phyloP scores from a whole-genome alignment of 305 asterid genomes.

The Fraxinus floribunda region DNA sequence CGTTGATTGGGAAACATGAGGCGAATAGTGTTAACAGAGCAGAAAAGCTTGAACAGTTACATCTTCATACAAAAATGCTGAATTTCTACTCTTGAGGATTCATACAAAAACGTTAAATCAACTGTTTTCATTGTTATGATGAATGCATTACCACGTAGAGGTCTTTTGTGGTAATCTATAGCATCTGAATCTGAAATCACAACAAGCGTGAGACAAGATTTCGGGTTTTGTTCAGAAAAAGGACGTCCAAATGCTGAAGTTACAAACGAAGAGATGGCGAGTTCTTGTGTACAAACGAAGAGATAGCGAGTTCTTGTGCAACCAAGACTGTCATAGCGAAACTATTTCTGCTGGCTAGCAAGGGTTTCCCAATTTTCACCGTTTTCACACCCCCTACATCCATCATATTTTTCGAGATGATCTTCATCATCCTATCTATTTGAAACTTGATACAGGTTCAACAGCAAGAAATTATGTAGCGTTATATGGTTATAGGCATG shows the following conservation, averaged over 20 bases:
- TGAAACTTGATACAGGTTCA: slow-evolving; percentile 46
- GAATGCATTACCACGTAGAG: background rate
- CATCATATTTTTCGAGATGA: background rate
- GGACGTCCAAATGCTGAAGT: background rate
- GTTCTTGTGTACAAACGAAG: background rate
- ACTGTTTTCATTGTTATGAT: background rate
- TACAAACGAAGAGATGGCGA: background rate
- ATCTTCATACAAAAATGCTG: background rate
- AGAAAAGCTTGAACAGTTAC: background rate
- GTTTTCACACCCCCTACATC: too few species aligned
- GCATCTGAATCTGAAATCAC: background rate
- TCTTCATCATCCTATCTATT: slow-evolving; percentile 33
- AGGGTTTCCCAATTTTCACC: too few species aligned
- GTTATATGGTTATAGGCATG: slow-evolving; percentile 50
- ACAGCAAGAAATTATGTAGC: slow-evolving; percentile 25
- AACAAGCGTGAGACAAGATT: background rate
- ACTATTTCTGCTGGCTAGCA: too few species aligned
- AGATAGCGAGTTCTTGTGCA: background rate
- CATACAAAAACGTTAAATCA: background rate
- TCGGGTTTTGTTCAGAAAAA: background rate
- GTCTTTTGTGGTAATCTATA: background rate
- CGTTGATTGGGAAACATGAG: background rate
- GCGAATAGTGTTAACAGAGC: background rate
- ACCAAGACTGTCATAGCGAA: too few species aligned
- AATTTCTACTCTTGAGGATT: background rate